These are phyloP conservation scores for Cryptosporidium ryanae DNA, from an alignment of 169 alveolate species.

Conservation along the genomic window DNA sequence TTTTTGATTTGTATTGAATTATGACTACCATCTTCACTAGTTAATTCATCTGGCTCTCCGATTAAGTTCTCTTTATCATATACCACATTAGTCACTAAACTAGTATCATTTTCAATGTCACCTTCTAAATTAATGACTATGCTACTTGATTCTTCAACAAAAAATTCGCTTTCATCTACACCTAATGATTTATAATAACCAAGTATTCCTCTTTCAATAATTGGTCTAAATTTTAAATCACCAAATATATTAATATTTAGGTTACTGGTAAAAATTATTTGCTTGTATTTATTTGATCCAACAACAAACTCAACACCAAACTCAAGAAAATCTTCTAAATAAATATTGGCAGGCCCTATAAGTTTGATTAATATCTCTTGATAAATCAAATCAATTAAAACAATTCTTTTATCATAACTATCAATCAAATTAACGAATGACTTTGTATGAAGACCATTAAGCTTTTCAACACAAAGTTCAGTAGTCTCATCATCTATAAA, in stretches of 20 bases:
- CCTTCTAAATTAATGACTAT: conserved; percentile 11
- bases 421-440: not conserved
- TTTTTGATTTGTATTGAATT: conserved; percentile 11
- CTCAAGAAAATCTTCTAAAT: conserved; percentile 11
- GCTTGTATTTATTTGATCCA: not conserved
- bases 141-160: conserved; percentile 18
- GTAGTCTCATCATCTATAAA: not conserved
- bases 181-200: conserved; percentile 18
- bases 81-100: not conserved
- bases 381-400: not conserved
- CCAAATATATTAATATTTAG: conserved; percentile 14
- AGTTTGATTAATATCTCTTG: conserved; percentile 12
- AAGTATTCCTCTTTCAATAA: not conserved
- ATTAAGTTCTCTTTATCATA: not conserved
- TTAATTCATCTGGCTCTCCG: not conserved
- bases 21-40: not conserved
- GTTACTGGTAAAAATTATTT: not conserved
- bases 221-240: conserved; percentile 23
- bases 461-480: not conserved
- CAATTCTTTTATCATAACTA: conserved; percentile 3
- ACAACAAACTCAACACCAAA: conserved; percentile 24
- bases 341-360: conserved; percentile 11
- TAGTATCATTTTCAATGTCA: not conserved
- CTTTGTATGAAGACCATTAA: not conserved
- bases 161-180: not conserved